These are phyloP conservation scores for Ramalina intermedia DNA, from an alignment of 495 filamentous ascomycete species.

Conservation along the genomic window DNA sequence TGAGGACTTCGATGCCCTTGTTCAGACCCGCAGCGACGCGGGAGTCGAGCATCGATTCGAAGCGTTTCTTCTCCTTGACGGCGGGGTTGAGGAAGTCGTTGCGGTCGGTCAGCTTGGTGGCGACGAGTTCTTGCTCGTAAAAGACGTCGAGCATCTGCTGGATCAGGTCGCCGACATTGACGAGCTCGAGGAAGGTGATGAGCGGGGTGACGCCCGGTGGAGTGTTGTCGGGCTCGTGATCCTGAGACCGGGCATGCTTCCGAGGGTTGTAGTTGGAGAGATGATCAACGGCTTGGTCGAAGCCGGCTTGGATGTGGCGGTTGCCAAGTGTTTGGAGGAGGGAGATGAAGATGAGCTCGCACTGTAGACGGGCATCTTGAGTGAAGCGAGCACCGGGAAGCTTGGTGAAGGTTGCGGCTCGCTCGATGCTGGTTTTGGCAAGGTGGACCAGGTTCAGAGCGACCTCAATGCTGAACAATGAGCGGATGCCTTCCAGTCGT, in stretches of 20 bases:
- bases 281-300: constrained; percentile 83
- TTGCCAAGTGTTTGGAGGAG: constrained; percentile 71
- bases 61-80: constrained; percentile 88
- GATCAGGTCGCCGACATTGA: constrained; percentile 96
- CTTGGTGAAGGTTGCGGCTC: constrained; percentile 65
- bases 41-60: constrained; percentile 98
- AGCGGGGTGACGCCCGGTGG: constrained; percentile 69
- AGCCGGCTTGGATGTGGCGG: constrained; percentile 80
- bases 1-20: constrained; percentile 94
- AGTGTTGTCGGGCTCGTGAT: constrained; percentile 54
- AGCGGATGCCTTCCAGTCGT: constrained; percentile 79
- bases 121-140: constrained; percentile 86
- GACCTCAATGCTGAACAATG: constrained; percentile 91
- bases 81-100: constrained; percentile 92
- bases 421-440: constrained; percentile 81
- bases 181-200: constrained; percentile 90
- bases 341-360: constrained; percentile 73
- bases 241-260: constrained; percentile 22
- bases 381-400: constrained; percentile 60
- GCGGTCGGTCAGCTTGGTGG: constrained; percentile 67
- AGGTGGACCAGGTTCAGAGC: constrained; percentile 76
- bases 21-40: constrained; percentile 90
- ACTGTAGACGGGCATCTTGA: constrained; percentile 76
- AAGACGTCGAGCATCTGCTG: constrained; percentile 99
- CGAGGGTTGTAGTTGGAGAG: constrained; percentile 84